phyloP scores from a whole-genome alignment of 306 rosid genomes.

The Lathyrus sativus region DNA sequence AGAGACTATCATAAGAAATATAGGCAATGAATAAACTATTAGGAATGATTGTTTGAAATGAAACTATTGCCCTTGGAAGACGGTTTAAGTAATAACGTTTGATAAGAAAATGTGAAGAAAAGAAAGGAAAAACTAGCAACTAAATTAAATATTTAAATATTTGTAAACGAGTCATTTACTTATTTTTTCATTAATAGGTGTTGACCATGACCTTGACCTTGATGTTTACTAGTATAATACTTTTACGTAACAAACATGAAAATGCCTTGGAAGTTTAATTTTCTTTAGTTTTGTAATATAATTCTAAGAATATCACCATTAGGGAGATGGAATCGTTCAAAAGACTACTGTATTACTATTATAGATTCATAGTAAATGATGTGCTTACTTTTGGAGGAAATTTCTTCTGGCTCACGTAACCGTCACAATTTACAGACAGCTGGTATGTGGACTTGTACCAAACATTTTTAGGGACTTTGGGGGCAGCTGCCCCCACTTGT shows the following conservation, averaged over 20 bases:
- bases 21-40: not conserved
- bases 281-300: not conserved
- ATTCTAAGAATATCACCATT: not conserved
- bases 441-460: no score
- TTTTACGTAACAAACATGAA: not conserved
- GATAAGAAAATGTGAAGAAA: not conserved
- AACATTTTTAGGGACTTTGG: no score
- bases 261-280: slow-evolving; percentile 8
- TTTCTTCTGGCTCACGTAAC: not conserved
- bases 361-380: not conserved
- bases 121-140: not conserved
- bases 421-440: not conserved
- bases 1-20: not conserved
- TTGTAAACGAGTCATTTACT: no score
- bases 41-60: slow-evolving; percentile 10
- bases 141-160: no score
- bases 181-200: not conserved
- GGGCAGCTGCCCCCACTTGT: no score
- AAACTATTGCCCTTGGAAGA: not conserved
- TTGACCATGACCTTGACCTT: slow-evolving; percentile 24
- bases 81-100: slow-evolving; percentile 7
- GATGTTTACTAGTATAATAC: not conserved
- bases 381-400: not conserved
- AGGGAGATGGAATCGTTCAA: not conserved
- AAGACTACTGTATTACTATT: not conserved